phyloP scores from a whole-genome alignment of 768 basidiomycete species.

The Leucocoprinus leucothites region DNA sequence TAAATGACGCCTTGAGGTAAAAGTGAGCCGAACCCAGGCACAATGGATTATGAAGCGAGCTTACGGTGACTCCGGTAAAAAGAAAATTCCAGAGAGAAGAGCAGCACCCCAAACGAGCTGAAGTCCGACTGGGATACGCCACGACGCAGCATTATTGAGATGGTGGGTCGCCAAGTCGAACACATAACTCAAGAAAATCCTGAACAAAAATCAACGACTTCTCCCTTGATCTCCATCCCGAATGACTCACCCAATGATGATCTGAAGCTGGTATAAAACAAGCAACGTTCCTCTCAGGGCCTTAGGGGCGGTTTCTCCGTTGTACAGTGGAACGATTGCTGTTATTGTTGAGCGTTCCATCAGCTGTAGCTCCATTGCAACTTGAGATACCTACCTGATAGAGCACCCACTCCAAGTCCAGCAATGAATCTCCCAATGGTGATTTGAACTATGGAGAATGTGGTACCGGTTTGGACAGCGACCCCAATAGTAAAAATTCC shows the following conservation, averaged over 20 bases:
- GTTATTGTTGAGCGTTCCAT: neutral
- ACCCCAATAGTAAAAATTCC: slow-evolving; percentile 69
- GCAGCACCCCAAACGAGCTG: slow-evolving; percentile 70
- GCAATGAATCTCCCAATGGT: slow-evolving; percentile 73
- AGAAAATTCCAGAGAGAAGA: slow-evolving; percentile 66
- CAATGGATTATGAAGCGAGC: too few species aligned
- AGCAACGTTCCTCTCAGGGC: slow-evolving; percentile 66
- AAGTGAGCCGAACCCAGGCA: too few species aligned
- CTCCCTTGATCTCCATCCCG: neutral
- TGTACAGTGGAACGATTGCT: slow-evolving; percentile 46
- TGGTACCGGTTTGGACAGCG: slow-evolving; percentile 67
- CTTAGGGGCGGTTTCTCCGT: slow-evolving; percentile 77
- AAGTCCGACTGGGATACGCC: slow-evolving; percentile 73
- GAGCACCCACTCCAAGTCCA: slow-evolving; percentile 73
- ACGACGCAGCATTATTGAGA: slow-evolving; percentile 57
- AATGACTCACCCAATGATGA: slow-evolving; percentile 57
- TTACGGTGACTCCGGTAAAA: slow-evolving; percentile 76
- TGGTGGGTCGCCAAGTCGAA: slow-evolving; percentile 65
- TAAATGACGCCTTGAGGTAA: slow-evolving; percentile 54
- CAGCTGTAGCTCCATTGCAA: neutral
- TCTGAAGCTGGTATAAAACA: slow-evolving; percentile 76
- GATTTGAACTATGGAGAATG: slow-evolving; percentile 58
- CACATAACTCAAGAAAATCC: slow-evolving; percentile 72
- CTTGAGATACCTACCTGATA: slow-evolving; percentile 49
- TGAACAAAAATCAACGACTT: slow-evolving; percentile 18